Base-by-base conservation (phyloP, 2,329 filamentous ascomycete genomes). In the Emergomyces africanus region DNA sequence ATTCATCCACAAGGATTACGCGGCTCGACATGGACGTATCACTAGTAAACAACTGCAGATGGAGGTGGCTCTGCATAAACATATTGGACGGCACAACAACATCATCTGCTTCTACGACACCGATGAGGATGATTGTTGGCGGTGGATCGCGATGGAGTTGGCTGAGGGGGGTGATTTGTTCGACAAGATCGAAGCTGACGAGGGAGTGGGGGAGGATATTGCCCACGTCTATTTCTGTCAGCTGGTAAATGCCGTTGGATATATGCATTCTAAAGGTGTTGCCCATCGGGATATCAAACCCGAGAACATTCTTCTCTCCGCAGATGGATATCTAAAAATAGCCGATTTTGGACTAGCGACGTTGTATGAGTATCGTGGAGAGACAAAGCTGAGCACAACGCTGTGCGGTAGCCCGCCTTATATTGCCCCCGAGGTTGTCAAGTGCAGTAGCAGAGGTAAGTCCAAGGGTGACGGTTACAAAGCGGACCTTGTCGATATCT, bases 101-200 rank as follows among this genome's bases (percentile, higher is more conserved):
- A 87, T 99, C 64, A 96, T 99, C 67, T 87, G 90, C 69, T 96
- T 90, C 81, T 90, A 95, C 66, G 86, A 87, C 48, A 88, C 86
- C 1, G 92, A 90, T 58, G 89, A 96, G 72, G 91, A 99, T 70
- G 69, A 79, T 0, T 76, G 86, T 20, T 99, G 94, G 92, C 84
- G 88, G 66, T 99, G 94, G 94, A 96, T 99, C 66, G 92, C 91
- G 44, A 96, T 99, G 90, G 94, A 99, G 74, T 87, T 89, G 65
- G 94, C 94, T 51, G 89, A 95, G 67, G 94, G 94, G 48, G 94
- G 94, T 12, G 94, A 99, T 71, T 80, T 99, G 8, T 99, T 99
- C 72, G 94, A 99, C 83, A 99, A 99, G 78, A 97, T 99, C 66
- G 95, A 99, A 75, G 91, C 94, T 20, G 94, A 99, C 72, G 89